Evolutionary conservation across 345 rosid species (phyloP).

Genomic region (Eucalyptus curtisii): DNA sequence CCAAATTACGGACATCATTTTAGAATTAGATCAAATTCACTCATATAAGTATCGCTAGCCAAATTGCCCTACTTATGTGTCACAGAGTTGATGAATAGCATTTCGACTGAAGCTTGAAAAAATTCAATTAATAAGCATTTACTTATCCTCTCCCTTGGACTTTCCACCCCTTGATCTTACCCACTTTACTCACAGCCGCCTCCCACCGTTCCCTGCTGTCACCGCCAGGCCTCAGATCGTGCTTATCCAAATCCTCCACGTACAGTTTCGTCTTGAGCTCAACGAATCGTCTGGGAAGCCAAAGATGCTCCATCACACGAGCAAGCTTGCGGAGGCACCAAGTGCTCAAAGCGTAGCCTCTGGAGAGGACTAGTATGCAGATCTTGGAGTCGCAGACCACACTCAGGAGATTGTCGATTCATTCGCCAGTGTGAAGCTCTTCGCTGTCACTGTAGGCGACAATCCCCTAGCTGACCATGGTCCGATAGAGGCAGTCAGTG

Average conservation of each 20-base stretch:
- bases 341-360: neutral
- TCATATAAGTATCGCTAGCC: neutral
- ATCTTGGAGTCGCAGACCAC: neutral
- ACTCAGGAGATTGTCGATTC: neutral
- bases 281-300: too few species aligned
- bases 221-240: neutral
- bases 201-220: neutral
- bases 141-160: neutral
- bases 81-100: neutral
- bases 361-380: neutral
- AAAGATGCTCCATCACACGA: neutral
- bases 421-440: neutral
- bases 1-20: rapidly evolving
- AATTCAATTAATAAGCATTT: neutral
- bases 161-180: neutral
- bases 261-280: neutral
- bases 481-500: neutral
- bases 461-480: neutral
- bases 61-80: neutral
- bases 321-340: neutral
- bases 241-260: neutral
- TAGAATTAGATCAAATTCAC: neutral
- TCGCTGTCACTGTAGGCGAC: neutral
- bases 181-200: neutral
- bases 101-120: neutral